Percentiles rank a stretch among this genome's conserved stretches.
These are phyloP conservation scores for Trametes gibbosa DNA, from an alignment of 768 basidiomycete species.

Conservation along the genomic window DNA sequence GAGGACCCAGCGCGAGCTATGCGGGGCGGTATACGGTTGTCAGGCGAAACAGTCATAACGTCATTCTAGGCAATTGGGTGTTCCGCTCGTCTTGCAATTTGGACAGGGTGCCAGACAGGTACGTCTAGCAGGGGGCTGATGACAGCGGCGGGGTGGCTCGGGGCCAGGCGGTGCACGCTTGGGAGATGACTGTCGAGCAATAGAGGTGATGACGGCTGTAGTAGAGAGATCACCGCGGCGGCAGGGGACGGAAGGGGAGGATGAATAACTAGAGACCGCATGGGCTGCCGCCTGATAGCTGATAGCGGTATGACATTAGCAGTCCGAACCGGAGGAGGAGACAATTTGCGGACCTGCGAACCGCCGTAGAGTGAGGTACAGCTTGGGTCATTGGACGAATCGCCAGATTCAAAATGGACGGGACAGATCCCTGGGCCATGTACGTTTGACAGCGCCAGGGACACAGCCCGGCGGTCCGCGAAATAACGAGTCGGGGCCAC, in stretches of 20 bases:
- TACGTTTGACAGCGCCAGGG: conserved; percentile 6
- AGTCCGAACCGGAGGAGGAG: conserved; percentile 16
- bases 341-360: conserved; percentile 2
- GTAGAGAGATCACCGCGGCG: background rate
- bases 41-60: conserved; percentile 11
- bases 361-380: conserved; percentile 7
- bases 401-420: conserved; percentile 4
- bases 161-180: conserved; percentile 6
- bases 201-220: background rate
- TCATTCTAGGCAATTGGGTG: conserved; percentile 7
- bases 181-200: background rate
- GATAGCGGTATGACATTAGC: conserved; percentile 5
- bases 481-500: background rate
- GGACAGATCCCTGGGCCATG: background rate
- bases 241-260: background rate
- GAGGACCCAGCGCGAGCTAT: conserved; percentile 10
- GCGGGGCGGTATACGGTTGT: conserved; percentile 16
- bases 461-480: conserved; percentile 12
- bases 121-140: conserved; percentile 9
- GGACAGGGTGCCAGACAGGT: conserved; percentile 14
- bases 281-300: background rate
- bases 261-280: background rate
- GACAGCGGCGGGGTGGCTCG: conserved; percentile 12
- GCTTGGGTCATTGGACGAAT: background rate
- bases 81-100: conserved; percentile 12